Percentiles rank a stretch among this genome's conserved stretches.
phyloP scores from a whole-genome alignment of 257 asterid genomes.

The Agastache rugosa region DNA sequence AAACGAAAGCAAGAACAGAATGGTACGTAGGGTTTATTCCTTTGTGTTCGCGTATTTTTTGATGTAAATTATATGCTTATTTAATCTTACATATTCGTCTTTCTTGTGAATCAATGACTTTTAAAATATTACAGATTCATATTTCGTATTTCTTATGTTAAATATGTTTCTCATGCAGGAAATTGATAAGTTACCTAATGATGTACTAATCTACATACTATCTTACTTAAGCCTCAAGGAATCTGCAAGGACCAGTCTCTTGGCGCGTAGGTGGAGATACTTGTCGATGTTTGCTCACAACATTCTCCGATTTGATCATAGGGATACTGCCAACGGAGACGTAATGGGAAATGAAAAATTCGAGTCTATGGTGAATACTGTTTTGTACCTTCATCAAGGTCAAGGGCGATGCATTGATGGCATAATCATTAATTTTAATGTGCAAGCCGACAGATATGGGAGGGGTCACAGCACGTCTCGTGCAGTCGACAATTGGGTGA shows the following conservation, averaged over 20 bases:
- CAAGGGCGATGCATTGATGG: not conserved
- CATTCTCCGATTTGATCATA: not conserved
- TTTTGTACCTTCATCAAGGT: not conserved
- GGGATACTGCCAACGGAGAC: not conserved
- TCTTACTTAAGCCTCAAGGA: constrained; percentile 20
- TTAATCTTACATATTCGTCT: too few species aligned
- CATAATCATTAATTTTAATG: not conserved
- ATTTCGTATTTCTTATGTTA: too few species aligned
- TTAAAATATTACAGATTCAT: too few species aligned
- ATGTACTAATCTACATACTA: constrained; percentile 2
- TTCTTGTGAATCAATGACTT: too few species aligned
- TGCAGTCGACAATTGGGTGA: not conserved
- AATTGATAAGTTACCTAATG: constrained; percentile 9
- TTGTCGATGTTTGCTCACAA: not conserved
- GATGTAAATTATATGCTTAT: too few species aligned
- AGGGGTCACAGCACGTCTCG: not conserved
- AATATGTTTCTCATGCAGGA: too few species aligned
- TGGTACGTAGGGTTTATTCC: too few species aligned
- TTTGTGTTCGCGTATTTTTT: too few species aligned
- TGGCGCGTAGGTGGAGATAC: constrained; percentile 21
- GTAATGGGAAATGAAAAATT: not conserved
- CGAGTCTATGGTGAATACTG: too few species aligned
- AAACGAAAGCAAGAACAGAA: too few species aligned
- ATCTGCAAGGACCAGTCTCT: constrained; percentile 22
- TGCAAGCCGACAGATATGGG: not conserved